These are phyloP conservation scores for Kwoniella sp. DNA, from an alignment of 768 basidiomycete genomes.

Conservation along the genomic window DNA sequence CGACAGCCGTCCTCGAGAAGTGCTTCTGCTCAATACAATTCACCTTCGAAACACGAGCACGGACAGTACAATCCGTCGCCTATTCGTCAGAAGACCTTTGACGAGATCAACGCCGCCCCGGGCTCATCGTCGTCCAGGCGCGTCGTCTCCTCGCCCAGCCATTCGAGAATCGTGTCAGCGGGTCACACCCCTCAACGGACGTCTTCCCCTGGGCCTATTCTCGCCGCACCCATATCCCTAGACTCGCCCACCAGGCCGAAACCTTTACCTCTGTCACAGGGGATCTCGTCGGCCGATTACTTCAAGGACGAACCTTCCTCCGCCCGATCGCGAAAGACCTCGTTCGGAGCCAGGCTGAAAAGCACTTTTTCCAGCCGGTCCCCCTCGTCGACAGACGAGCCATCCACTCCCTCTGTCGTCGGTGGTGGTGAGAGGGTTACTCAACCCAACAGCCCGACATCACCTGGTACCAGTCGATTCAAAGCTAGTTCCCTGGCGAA, in stretches of 20 bases:
- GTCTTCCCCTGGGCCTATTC: slow-evolving; percentile 12
- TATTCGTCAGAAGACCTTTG: not conserved
- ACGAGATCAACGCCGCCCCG: not conserved
- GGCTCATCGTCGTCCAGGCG: not conserved
- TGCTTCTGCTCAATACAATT: slow-evolving; percentile 3
- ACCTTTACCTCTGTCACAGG: slow-evolving; percentile 4
- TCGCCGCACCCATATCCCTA: slow-evolving; percentile 15
- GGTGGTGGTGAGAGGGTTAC: not conserved
- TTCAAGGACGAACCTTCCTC: slow-evolving; percentile 21
- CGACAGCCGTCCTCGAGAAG: slow-evolving; percentile 15
- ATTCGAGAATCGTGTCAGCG: slow-evolving; percentile 1
- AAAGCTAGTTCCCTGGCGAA: slow-evolving; percentile 25
- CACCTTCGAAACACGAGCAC: not conserved
- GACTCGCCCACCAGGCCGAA: slow-evolving; percentile 12
- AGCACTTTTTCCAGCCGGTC: slow-evolving; percentile 13
- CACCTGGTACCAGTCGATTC: slow-evolving; percentile 21
- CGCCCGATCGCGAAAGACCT: slow-evolving; percentile 19
- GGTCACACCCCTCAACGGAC: slow-evolving; percentile 6
- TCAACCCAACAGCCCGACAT: slow-evolving; percentile 13
- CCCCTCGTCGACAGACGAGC: slow-evolving; percentile 3
- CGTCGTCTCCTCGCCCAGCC: slow-evolving; percentile 1
- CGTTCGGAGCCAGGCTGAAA: slow-evolving; percentile 22
- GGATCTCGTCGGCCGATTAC: slow-evolving; percentile 23
- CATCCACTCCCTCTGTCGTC: slow-evolving; percentile 3
- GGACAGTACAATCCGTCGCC: slow-evolving; percentile 6